phyloP scores from a whole-genome alignment of 257 asterid species.

The Salvia splendens region DNA sequence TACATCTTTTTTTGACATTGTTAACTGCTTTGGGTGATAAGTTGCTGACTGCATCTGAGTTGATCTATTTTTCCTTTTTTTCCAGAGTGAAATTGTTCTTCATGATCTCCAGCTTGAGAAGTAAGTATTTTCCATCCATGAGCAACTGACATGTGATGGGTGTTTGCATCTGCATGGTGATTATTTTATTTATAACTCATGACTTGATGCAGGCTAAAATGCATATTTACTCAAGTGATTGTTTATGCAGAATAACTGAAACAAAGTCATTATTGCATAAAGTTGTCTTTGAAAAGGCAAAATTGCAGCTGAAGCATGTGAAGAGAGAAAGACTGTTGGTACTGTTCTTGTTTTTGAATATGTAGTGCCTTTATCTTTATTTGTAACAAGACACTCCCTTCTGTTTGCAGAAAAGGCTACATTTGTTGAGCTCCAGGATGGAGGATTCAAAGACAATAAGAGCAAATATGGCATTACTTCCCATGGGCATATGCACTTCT shows the following conservation, averaged over 20 bases:
- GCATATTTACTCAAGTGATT: slow-evolving; percentile 32
- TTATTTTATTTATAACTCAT: slow-evolving; percentile 7
- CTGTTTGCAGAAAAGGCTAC: slow-evolving; percentile 60
- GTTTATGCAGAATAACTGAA: slow-evolving; percentile 62
- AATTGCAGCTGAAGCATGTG: slow-evolving; percentile 57
- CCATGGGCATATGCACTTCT: slow-evolving; percentile 30
- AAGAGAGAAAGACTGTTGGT: slow-evolving; percentile 71
- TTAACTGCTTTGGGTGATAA: slow-evolving; percentile 23
- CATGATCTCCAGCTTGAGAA: slow-evolving; percentile 52
- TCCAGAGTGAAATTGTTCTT: slow-evolving; percentile 51
- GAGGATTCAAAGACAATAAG: slow-evolving; percentile 55
- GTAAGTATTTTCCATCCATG: slow-evolving; percentile 44
- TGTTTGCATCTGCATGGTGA: slow-evolving; percentile 31
- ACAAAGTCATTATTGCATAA: slow-evolving; percentile 52
- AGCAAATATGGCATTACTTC: slow-evolving; percentile 38
- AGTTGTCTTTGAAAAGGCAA: slow-evolving; percentile 66
- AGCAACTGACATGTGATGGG: slow-evolving; percentile 15
- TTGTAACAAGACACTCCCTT: slow-evolving; percentile 30
- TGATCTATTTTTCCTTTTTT: slow-evolving; percentile 35
- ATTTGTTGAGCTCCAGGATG: slow-evolving; percentile 53
- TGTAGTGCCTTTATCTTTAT: slow-evolving; percentile 10
- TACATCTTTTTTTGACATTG: slow-evolving; percentile 17
- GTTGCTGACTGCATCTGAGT: slow-evolving; percentile 35
- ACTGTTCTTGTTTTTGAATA: slow-evolving; percentile 37
- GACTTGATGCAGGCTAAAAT: slow-evolving; percentile 21